Evolutionary conservation across 75 land plant species (phyloP), one percentile per base, ranked within the genome.

Genomic region (Azolla pinnata): DNA sequence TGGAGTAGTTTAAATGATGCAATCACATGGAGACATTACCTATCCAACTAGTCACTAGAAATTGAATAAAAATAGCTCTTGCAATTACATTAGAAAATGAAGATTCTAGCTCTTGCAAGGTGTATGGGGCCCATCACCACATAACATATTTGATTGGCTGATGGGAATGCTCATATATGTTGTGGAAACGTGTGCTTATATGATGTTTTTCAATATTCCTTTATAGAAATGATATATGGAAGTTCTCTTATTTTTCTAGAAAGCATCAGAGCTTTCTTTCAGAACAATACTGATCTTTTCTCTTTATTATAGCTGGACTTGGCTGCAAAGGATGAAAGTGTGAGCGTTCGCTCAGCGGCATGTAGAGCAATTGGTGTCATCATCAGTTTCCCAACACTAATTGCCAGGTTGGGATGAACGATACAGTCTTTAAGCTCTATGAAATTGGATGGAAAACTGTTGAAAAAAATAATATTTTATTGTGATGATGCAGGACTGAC

Each of bases 301-400:
- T 29, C 29, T 20, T 24, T 24, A 47, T 54, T 60, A 42, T 49
- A 91, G 97, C 62, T 88, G 17, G 44, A 51, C 68, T 81, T 83
- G 42, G 79, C 90, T 47, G 14, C 45, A 42, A 70, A 65, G 17
- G 90, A 88, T 73, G 84, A 74, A 33, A 64, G 74, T 53, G 73
- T 96, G 47, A 77, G 87, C 52, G 98, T 93, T 16, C 79, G 87
- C 44, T 85, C 96, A 34, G 87, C 96, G 61, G 96, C 96, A 67
- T 93, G 96, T 69, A 80, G 98, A 44, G 95, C 98, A 29, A 72
- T 93, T 66, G 98, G 98, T 47, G 87, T 93, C 31, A 63, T 93
- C 38, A 60, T 88, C 66, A 76, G 82, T 59, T 93, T 88, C 60
- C 75, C 78, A 19, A 67, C 72, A 56, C 66, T 83, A 38, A 70